Base-by-base conservation (phyloP, 2,329 filamentous ascomycete species). In the Fusarium multiceps region DNA sequence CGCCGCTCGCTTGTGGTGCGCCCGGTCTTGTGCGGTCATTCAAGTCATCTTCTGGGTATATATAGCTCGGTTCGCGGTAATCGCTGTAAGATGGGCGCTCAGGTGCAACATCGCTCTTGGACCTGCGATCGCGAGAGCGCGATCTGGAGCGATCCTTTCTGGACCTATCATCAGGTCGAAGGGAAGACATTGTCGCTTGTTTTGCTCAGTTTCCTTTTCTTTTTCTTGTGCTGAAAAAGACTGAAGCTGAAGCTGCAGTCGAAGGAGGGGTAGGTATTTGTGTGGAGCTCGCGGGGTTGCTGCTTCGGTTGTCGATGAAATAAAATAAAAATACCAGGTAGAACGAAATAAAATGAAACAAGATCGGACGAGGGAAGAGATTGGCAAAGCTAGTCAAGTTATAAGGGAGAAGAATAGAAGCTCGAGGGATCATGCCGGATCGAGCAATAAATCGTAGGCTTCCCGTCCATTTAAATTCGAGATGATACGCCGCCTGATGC, bases 131-230 rank as follows among this genome's bases (percentile, higher is more conserved):
- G 64, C 78, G 76, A 79, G 83, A 74, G 76, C 80, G 48, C 79
- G 86, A 88, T 55, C 82, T 81, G 54, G 85, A 84, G 55, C 85
- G 84, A 50, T 79, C 82, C 56, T 83, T 82, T 47, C 81, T 81
- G 50, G 78, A 77, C 61, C 76, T 76, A 59, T 83, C 82, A 62
- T 84, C 83, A 55, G 86, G 82, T 58, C 81, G 80, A 46, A 87
- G 80, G 71, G 87, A 88, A 71, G 87, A 87, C 86, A 88, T 88
- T 73, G 62, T 72, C 55, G 57, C 46, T 23, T 23, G 28, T 20
- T 48, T 47, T 32, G 41, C 28, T 37, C 20, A 45, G 42, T 32
- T 41, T 25, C 25, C 8, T 25, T 59, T 28, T 47, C 13, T 48
- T 20, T 25, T 49, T 30, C 59, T 34, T 32, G 41, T 42, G 18